Evolutionary conservation across 2,329 filamentous ascomycete species (phyloP).

Genomic region (Fusarium multiceps): DNA sequence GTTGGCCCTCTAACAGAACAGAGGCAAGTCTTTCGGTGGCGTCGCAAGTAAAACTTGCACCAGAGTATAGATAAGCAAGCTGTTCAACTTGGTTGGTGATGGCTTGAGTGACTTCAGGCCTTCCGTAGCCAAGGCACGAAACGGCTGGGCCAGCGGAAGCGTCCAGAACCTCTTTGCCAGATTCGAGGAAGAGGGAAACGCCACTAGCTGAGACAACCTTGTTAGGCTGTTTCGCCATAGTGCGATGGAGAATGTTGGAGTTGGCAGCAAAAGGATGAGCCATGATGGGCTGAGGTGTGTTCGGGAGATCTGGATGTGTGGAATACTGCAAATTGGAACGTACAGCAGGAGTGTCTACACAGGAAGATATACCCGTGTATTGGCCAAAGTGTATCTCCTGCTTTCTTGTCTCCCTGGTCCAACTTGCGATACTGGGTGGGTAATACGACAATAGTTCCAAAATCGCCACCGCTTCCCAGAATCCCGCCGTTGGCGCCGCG

Average conservation of each 20-base stretch:
- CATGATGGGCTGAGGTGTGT: neutral
- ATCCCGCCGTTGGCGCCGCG: too few species aligned
- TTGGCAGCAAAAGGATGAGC: conserved; percentile 1
- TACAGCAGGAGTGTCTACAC: too few species aligned
- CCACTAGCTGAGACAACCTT: conserved; percentile 1
- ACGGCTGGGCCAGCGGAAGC: conserved; percentile 1
- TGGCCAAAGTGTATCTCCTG: too few species aligned
- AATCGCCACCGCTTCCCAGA: too few species aligned
- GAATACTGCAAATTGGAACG: too few species aligned
- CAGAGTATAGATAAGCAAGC: conserved; percentile 31
- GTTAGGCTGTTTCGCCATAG: neutral
- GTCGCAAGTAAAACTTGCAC: conserved; percentile 32
- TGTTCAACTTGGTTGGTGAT: conserved; percentile 11
- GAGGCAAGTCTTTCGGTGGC: conserved; percentile 47
- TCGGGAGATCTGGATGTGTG: too few species aligned
- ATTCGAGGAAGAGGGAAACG: conserved; percentile 6
- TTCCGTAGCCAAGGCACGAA: conserved; percentile 2
- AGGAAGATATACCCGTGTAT: too few species aligned
- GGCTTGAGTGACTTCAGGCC: neutral
- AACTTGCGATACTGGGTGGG: too few species aligned
- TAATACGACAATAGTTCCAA: too few species aligned
- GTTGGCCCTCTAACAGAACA: conserved; percentile 37
- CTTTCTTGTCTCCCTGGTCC: too few species aligned
- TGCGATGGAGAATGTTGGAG: neutral
- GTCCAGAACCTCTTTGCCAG: conserved; percentile 4